Conservation (phyloP, 2,329 filamentous ascomycete genomes). For the Aspergillus pseudoglaucus region DNA sequence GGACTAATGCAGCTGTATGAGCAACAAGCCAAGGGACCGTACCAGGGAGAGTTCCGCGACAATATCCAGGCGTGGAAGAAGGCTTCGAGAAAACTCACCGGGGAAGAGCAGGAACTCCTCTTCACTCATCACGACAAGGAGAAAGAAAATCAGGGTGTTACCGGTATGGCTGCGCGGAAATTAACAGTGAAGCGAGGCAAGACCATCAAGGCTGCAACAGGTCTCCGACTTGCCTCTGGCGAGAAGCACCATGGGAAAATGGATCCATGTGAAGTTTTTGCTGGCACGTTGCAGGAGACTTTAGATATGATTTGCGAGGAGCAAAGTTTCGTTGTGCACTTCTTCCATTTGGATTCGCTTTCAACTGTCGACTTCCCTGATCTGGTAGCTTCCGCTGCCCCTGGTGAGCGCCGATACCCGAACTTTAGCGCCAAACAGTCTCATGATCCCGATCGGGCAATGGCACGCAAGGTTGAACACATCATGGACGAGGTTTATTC, state of each 20-base stretch:
- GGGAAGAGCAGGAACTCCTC: slow-evolving; percentile 75
- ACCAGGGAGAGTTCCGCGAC: slow-evolving; percentile 74
- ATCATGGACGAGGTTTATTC: slow-evolving; percentile 85
- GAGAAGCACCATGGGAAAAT: slow-evolving; percentile 60
- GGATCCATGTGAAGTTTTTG: slow-evolving; percentile 74
- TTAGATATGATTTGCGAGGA: slow-evolving; percentile 81
- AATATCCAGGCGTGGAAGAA: slow-evolving; percentile 73
- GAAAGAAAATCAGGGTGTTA: slow-evolving; percentile 61
- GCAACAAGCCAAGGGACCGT: slow-evolving; percentile 66
- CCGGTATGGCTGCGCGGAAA: slow-evolving; percentile 68
- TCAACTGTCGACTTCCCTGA: slow-evolving; percentile 79
- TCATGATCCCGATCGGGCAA: slow-evolving; percentile 80
- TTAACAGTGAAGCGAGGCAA: slow-evolving; percentile 91
- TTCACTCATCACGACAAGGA: slow-evolving; percentile 90
- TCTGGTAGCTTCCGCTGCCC: slow-evolving; percentile 59
- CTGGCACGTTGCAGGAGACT: slow-evolving; percentile 71
- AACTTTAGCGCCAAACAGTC: slow-evolving; percentile 68
- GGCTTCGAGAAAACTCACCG: slow-evolving; percentile 65
- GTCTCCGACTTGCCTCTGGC: slow-evolving; percentile 36
- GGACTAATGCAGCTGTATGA: slow-evolving; percentile 74
- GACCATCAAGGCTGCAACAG: slow-evolving; percentile 49
- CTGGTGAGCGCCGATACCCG: slow-evolving; percentile 62
- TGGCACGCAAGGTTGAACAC: slow-evolving; percentile 76
- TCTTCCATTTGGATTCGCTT: slow-evolving; percentile 88
- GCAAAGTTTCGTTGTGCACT: slow-evolving; percentile 94